Evolutionary conservation across 2,329 filamentous ascomycete species (phyloP).

Genomic region (Aspergillus ustus): DNA sequence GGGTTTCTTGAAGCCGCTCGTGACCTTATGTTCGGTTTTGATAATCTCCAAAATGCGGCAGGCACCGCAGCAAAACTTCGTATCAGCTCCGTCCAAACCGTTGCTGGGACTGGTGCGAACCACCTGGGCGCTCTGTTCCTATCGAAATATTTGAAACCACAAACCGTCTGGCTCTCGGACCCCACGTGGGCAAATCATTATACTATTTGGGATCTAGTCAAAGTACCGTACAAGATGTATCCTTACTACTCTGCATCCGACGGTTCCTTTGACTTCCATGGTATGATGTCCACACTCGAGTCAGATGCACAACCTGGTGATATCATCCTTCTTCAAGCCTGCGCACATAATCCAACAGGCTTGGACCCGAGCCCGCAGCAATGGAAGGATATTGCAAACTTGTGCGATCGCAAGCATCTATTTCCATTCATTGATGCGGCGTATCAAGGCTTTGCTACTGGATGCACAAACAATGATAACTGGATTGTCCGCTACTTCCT

Average conservation of each 20-base stretch:
- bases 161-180: conserved; percentile 84
- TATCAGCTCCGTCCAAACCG: conserved; percentile 74
- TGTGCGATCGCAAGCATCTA: conserved; percentile 78
- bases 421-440: conserved; percentile 98
- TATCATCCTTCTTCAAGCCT: conserved; percentile 88
- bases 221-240: conserved; percentile 79
- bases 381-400: conserved; percentile 81
- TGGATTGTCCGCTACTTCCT: conserved; percentile 91
- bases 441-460: conserved; percentile 96
- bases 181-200: conserved; percentile 98
- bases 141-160: conserved; percentile 75
- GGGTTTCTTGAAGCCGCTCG: conserved; percentile 84
- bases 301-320: conserved; percentile 74
- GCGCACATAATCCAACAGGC: conserved; percentile 96
- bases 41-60: conserved; percentile 22
- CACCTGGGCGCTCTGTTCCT: conserved; percentile 93
- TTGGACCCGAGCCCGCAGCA: conserved; percentile 90
- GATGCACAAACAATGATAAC: conserved; percentile 80
- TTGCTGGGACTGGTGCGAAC: conserved; percentile 93
- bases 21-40: conserved; percentile 72
- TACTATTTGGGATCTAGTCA: conserved; percentile 79
- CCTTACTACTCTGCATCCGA: conserved; percentile 81
- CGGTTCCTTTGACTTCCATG: conserved; percentile 46
- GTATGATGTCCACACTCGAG: conserved; percentile 80
- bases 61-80: conserved; percentile 51